Evolutionary conservation across 2,329 filamentous ascomycete species (phyloP), one percentile per base, ranked within the genome.

Genomic region (Paecilomyces niveus): DNA sequence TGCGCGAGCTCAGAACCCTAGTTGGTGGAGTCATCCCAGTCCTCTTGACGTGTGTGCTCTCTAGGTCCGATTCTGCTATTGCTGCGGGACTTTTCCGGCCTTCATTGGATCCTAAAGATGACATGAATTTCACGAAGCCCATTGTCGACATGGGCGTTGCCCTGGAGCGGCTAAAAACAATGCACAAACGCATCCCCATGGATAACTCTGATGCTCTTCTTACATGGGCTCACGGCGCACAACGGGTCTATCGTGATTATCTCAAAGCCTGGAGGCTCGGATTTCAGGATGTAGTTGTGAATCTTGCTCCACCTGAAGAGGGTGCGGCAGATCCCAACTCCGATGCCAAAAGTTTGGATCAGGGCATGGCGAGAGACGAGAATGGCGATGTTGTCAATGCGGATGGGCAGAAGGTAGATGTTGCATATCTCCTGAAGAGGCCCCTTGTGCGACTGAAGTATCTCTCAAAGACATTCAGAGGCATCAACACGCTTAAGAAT

Each of bases 21-120:
- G 92, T 97, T 7, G 92, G 96, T 66, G 94, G 94, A 58, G 93
- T 99, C 22, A 90, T 99, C 58, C 94, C 94, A 0, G 93, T 97
- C 1, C 82, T 99, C 1, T 78, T 99, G 55, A 90, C 88, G 9
- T 90, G 92, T 63, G 89, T 96, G 8, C 82, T 97, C 11, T 89
- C 86, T 9, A 86, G 89, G 60, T 85, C 85, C 1, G 84, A 86
- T 62, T 83, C 84, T 6, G 82, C 83, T 13, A 80, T 85, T 54
- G 83, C 85, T 2, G 83, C 85, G 21, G 86, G 87, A 3, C 78
- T 93, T 2, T 92, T 93, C 68, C 83, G 83, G 18, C 80, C 83
- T 9, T 80, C 81, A 18, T 67, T 76, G 13, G 76, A 80, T 24
- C 75, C 78, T 13, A 76, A 80, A 53, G 84, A 85, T 64, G 81